Percentiles rank a stretch among this genome's conserved stretches.
These are phyloP conservation scores for Aspergillus steynii DNA, from an alignment of 495 filamentous ascomycete species.

Conservation along the genomic window DNA sequence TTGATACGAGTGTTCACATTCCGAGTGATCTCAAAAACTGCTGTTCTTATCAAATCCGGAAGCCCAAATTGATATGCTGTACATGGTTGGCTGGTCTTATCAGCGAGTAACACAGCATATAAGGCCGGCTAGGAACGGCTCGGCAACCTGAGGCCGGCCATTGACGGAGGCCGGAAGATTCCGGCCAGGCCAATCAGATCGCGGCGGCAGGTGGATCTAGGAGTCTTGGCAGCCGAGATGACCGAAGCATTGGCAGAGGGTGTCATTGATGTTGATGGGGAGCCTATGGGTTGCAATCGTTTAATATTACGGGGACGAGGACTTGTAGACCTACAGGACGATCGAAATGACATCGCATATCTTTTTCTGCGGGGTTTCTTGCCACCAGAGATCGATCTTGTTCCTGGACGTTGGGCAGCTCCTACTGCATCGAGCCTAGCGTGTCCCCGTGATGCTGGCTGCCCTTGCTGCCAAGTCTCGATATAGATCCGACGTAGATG, in stretches of 20 bases:
- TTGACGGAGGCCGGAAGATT: slow-evolving; percentile 47
- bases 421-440: slow-evolving; percentile 33
- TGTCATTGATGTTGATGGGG: slow-evolving; percentile 3
- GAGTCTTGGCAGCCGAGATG: slow-evolving; percentile 1
- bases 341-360: not conserved
- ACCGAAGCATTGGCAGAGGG: slow-evolving; percentile 25
- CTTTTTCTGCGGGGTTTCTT: too few relatives aligned
- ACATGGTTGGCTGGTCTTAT: not conserved
- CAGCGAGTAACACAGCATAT: not conserved
- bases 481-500: slow-evolving; percentile 28
- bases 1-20: too few relatives aligned
- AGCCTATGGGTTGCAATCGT: not conserved
- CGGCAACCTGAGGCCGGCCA: slow-evolving; percentile 32
- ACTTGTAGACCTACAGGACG: not conserved
- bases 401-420: not conserved
- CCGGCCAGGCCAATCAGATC: slow-evolving; percentile 25
- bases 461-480: slow-evolving; percentile 30
- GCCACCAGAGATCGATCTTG: not conserved
- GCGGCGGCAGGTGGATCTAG: not conserved
- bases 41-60: too few relatives aligned
- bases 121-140: not conserved
- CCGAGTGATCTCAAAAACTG: too few relatives aligned
- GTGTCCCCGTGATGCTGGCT: slow-evolving; percentile 31
- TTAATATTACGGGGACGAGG: slow-evolving; percentile 22
- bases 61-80: too few relatives aligned